Base-by-base conservation (phyloP, 345 rosid genomes). In the Pistacia atlantica region DNA sequence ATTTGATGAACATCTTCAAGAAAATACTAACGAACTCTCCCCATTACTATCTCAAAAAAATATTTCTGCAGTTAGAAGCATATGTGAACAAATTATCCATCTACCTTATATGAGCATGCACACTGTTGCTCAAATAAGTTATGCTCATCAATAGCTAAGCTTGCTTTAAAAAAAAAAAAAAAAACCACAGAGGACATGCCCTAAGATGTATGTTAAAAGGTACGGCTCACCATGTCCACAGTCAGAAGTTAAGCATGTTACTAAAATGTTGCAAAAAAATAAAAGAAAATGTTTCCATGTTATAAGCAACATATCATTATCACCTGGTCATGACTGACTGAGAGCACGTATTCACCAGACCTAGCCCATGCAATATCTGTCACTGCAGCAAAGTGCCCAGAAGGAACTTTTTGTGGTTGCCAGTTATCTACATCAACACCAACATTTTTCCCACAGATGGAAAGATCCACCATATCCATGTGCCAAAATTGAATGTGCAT, bases 261-360 rank as follows among this genome's bases (percentile, higher is more conserved):
- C 18, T 14, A 5, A 16, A 16, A 54, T 54, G 5, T 54, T 54
- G 57, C 18, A 54, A 54, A 54, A 54, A 16, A 54, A 54, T 0
- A 54, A 54, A 54, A 54, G n/a, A 14, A 54, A 54, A 3, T 54
- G 18, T 13, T 14, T 54, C 57, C 16, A 54, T 42, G 12, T 65
- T 13, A 9, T 9, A 13, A 65, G n/a, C 61, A 2, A 31, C 10
- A 37, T 45, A 2, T 49, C 10, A 37, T 76, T 20, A 73, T 81
- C 61, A 96, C 98, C 98, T 91, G 97, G 87, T 96, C 99, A 7
- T 92, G 93, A 83, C 99, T 92, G 77, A 92, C 98, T 22, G 98
- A 90, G 49, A 96, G 87, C 73, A 96, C 52, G 86, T 87, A 91
- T 74, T 92, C 94, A 70, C 95, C 87, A 48, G 84, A 80, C 81